phyloP scores from a whole-genome alignment of 805 yeast genomes.

The Maudiozyma bulderi region DNA sequence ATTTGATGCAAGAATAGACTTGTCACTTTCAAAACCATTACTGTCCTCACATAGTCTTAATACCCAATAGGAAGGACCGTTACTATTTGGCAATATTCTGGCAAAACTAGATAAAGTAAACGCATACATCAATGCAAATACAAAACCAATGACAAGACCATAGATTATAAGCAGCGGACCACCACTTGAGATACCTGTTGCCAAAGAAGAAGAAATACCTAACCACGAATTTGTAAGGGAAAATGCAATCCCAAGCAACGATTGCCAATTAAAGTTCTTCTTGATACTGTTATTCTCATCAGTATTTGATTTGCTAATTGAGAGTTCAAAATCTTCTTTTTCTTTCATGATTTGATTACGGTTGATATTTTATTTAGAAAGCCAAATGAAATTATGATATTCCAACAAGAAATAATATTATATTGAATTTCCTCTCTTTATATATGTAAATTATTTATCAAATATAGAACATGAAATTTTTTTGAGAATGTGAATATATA shows the following conservation, averaged over 20 bases:
- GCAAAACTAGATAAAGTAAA: slow-evolving; percentile 43
- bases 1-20: background rate
- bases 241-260: slow-evolving; percentile 49
- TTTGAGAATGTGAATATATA: no score
- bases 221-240: slow-evolving; percentile 55
- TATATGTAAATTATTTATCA: background rate
- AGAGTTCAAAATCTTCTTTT: background rate
- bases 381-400: background rate
- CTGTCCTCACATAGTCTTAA: slow-evolving; percentile 22
- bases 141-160: slow-evolving; percentile 35
- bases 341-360: background rate
- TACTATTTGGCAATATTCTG: slow-evolving; percentile 46
- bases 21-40: background rate
- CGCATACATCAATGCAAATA: background rate
- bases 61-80: slow-evolving; percentile 55
- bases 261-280: slow-evolving; percentile 35
- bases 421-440: background rate
- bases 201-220: slow-evolving; percentile 47
- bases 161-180: slow-evolving; percentile 50
- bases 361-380: background rate
- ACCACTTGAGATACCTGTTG: slow-evolving; percentile 47
- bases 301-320: background rate
- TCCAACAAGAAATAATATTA: background rate
- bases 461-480: no score
- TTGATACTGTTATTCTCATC: background rate